Evolutionary conservation across 257 asterid genomes (phyloP).

Genomic region (Galeopsis tetrahit): DNA sequence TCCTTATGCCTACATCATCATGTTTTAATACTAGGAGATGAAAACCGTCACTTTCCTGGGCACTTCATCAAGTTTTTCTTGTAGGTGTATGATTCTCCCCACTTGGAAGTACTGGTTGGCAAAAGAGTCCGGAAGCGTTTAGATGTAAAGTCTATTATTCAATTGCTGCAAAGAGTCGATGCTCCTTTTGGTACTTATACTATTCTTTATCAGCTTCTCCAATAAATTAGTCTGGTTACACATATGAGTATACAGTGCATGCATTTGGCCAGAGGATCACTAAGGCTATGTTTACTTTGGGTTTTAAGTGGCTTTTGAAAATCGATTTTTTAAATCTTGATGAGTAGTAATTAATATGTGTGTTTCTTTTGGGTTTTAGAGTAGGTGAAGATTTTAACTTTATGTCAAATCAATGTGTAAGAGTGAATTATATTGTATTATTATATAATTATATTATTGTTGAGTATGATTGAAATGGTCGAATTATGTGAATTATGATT

Average conservation of each 20-base stretch:
- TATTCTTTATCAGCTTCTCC: slow-evolving; percentile 22
- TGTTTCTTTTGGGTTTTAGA: too few species aligned
- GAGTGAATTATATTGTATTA: too few species aligned
- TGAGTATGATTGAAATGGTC: too few species aligned
- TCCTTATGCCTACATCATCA: not conserved
- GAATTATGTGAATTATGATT: too few species aligned
- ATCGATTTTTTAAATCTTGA: too few species aligned
- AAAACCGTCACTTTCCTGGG: not conserved
- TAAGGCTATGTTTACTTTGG: not conserved
- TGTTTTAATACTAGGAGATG: slow-evolving; percentile 8
- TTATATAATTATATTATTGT: too few species aligned
- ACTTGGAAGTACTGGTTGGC: slow-evolving; percentile 65
- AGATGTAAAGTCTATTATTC: slow-evolving; percentile 73
- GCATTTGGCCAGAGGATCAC: not conserved
- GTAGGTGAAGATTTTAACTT: too few species aligned
- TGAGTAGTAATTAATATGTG: too few species aligned
- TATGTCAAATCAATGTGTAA: too few species aligned
- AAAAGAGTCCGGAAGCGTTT: slow-evolving; percentile 66
- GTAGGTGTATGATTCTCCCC: slow-evolving; percentile 85
- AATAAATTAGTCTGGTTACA: slow-evolving; percentile 8
- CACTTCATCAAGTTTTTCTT: not conserved
- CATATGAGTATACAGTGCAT: not conserved
- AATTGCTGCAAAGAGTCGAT: slow-evolving; percentile 68
- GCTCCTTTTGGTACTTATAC: slow-evolving; percentile 66
- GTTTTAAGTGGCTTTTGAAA: too few species aligned